A percentile compares a stretch with the other conserved stretches of the same genome.
Evolutionary conservation across 2,329 filamentous ascomycete species (phyloP).

Genomic region (Aspergillus chevalieri): DNA sequence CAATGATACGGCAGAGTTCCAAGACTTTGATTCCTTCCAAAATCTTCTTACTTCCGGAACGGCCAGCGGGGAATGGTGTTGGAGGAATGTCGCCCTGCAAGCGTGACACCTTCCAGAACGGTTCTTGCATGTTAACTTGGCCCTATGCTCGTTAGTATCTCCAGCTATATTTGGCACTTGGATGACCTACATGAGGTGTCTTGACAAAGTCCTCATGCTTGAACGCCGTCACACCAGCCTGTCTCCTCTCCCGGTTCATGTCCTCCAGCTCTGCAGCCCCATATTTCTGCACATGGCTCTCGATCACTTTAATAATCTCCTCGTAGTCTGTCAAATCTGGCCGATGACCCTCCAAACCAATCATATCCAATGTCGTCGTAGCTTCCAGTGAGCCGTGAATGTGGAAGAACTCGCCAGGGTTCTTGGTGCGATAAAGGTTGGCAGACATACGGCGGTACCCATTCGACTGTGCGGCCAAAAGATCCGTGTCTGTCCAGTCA

Average conservation of each 20-base stretch:
- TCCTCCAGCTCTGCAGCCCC: conserved; percentile 52
- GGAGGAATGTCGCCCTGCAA: conserved; percentile 22
- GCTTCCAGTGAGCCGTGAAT: conserved; percentile 71
- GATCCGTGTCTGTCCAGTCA: conserved; percentile 58
- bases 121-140: conserved; percentile 29
- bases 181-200: conserved; percentile 48
- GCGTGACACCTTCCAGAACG: conserved; percentile 30
- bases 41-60: conserved; percentile 25
- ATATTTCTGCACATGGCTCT: conserved; percentile 52
- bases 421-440: conserved; percentile 64
- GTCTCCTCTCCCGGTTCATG: conserved; percentile 50
- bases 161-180: not conserved
- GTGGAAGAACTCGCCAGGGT: conserved; percentile 63
- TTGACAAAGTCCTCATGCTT: conserved; percentile 55
- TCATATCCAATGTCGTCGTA: conserved; percentile 62
- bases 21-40: conserved; percentile 62
- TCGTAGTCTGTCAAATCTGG: conserved; percentile 57
- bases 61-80: conserved; percentile 24
- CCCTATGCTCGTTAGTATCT: conserved; percentile 15
- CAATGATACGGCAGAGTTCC: conserved; percentile 69
- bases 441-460: conserved; percentile 66
- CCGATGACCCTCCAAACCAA: conserved; percentile 57
- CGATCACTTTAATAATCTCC: conserved; percentile 55
- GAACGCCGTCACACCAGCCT: conserved; percentile 56
- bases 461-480: conserved; percentile 64